These are phyloP conservation scores for Diaporthe sp. DNA, from an alignment of 2,329 filamentous ascomycete species.

Conservation along the genomic window DNA sequence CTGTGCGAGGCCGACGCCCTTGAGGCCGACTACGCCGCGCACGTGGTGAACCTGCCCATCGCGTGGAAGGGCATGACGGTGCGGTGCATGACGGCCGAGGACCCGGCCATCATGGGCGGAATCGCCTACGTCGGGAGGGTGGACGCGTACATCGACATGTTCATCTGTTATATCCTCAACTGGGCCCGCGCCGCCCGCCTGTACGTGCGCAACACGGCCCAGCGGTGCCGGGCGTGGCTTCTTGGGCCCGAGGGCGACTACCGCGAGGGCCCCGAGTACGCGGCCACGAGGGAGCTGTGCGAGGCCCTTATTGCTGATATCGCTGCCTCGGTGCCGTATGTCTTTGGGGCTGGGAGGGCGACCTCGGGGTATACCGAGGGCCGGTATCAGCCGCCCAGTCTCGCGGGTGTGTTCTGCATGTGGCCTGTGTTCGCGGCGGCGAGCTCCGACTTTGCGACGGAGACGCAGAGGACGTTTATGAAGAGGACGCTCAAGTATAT, in stretches of 20 bases:
- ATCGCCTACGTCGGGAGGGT: conserved; percentile 28
- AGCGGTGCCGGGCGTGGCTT: conserved; percentile 34
- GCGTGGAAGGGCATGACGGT: conserved; percentile 34
- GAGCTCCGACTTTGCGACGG: conserved; percentile 33
- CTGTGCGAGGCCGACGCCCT: conserved; percentile 29
- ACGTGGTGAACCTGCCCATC: conserved; percentile 19
- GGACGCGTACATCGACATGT: conserved; percentile 35
- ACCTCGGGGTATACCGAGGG: not conserved
- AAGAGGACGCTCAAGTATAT: conserved; percentile 34
- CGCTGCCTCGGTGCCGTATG: conserved; percentile 33
- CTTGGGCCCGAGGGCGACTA: conserved; percentile 30
- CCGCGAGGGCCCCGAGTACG: conserved; percentile 27
- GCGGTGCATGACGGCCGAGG: conserved; percentile 18
- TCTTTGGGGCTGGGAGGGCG: conserved; percentile 26
- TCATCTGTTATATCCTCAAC: conserved; percentile 35
- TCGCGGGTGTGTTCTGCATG: conserved; percentile 33
- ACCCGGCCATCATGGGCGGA: conserved; percentile 30
- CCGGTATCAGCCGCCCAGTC: conserved; percentile 24
- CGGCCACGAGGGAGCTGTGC: conserved; percentile 5
- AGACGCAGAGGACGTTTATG: conserved; percentile 31
- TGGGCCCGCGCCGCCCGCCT: conserved; percentile 33
- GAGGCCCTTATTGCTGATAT: conserved; percentile 24
- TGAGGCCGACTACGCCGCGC: conserved; percentile 33
- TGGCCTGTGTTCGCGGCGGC: conserved; percentile 35
- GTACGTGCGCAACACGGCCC: conserved; percentile 32